Percentiles rank a stretch among this genome's conserved stretches.
Evolutionary conservation across 179 eudicot genomes (phyloP).

Genomic region (Amaranthus tricolor): DNA sequence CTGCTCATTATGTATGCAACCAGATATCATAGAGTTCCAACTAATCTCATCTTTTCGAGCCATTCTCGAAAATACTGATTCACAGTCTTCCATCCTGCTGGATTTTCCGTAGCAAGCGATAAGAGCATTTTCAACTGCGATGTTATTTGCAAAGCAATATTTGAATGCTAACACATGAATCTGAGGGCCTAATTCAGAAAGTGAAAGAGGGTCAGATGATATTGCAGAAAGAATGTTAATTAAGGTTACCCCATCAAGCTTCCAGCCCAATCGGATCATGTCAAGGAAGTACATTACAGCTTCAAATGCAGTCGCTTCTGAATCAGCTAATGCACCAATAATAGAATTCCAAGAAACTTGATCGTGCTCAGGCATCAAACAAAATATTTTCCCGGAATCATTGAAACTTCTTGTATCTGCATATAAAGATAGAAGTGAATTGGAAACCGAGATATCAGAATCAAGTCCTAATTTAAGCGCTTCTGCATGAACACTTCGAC

Average conservation of each 20-base stretch:
- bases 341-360: constrained; percentile 77
- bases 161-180: constrained; percentile 62
- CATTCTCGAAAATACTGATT: constrained; percentile 60
- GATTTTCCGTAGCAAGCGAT: constrained; percentile 74
- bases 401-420: constrained; percentile 44
- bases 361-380: constrained; percentile 61
- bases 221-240: constrained; percentile 63
- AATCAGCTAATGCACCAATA: constrained; percentile 59
- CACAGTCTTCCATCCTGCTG: constrained; percentile 54
- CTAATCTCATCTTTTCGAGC: constrained; percentile 54
- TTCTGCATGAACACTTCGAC: constrained; percentile 64
- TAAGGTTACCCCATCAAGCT: constrained; percentile 53
- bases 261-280: constrained; percentile 63
- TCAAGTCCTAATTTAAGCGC: constrained; percentile 63
- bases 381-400: constrained; percentile 56
- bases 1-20: constrained; percentile 62
- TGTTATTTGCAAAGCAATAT: constrained; percentile 34
- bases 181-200: constrained; percentile 46
- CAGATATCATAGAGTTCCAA: constrained; percentile 83
- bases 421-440: constrained; percentile 68
- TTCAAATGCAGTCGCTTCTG: constrained; percentile 43
- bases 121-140: constrained; percentile 55
- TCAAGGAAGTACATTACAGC: constrained; percentile 47
- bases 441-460: constrained; percentile 71
- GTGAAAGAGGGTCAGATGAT: constrained; percentile 43